A percentile compares a stretch with the other conserved stretches of the same genome.
phyloP scores from a whole-genome alignment of 2,329 filamentous ascomycete species.

The Lojkania enalia region DNA sequence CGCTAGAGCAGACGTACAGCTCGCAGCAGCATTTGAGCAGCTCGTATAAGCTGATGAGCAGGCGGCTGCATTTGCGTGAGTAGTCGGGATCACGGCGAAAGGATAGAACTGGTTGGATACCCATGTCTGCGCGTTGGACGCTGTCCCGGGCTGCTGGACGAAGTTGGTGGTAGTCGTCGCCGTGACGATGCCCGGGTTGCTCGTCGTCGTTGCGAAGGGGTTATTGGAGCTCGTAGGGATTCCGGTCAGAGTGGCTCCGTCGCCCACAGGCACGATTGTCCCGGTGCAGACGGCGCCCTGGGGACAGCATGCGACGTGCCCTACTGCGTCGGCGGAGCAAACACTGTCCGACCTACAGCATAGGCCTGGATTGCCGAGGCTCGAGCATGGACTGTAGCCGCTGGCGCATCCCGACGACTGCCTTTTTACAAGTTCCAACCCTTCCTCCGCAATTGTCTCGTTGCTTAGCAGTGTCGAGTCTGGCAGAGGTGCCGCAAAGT shows the following conservation, averaged over 20 bases:
- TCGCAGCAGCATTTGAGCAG: constrained; percentile 53
- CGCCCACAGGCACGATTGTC: constrained; percentile 42
- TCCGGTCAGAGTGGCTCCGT: constrained; percentile 11
- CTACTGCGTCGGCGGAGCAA: constrained; percentile 60
- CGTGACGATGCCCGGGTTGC: constrained; percentile 13
- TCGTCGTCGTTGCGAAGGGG: constrained; percentile 19
- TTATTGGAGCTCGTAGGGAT: constrained; percentile 16
- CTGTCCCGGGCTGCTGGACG: constrained; percentile 23
- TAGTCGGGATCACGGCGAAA: constrained; percentile 58
- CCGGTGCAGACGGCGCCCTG: constrained; percentile 62
- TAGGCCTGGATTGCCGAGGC: constrained; percentile 55
- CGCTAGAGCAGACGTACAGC: constrained; percentile 48
- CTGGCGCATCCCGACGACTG: constrained; percentile 53
- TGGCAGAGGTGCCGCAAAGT: constrained; percentile 36
- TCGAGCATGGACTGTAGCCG: constrained; percentile 57
- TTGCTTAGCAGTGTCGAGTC: constrained; percentile 28
- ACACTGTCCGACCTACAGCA: constrained; percentile 59
- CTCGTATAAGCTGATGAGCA: constrained; percentile 59
- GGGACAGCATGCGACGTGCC: constrained; percentile 66
- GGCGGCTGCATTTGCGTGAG: constrained; percentile 54
- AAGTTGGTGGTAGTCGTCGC: constrained; percentile 23
- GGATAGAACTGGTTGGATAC: constrained; percentile 56
- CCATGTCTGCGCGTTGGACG: constrained; percentile 43
- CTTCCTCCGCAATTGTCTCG: constrained; percentile 27
- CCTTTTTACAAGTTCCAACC: constrained; percentile 36